phyloP scores from a whole-genome alignment of 2,329 filamentous ascomycete species.

The Harringtonia aguacate region DNA sequence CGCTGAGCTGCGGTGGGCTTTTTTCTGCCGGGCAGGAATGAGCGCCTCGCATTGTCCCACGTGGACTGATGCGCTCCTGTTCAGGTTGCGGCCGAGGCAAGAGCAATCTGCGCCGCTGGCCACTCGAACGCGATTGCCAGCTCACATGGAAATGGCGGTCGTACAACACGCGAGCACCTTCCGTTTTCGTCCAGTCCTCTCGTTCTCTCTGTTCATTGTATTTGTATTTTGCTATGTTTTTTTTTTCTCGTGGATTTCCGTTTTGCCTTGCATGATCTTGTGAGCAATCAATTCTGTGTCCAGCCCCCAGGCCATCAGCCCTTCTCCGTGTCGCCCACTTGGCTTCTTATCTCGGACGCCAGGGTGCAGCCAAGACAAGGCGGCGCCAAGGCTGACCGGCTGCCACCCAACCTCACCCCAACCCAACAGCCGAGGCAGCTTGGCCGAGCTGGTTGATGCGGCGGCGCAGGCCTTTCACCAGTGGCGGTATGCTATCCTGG shows the following conservation, averaged over 20 bases:
- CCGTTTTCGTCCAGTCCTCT: not conserved
- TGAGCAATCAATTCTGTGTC: too few relatives aligned
- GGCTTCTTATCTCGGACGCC: too few relatives aligned
- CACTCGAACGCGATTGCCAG: not conserved
- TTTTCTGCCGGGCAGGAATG: too few relatives aligned
- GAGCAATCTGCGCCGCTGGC: not conserved
- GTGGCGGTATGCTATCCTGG: conserved; percentile 32
- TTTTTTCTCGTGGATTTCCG: not conserved
- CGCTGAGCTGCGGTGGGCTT: too few relatives aligned
- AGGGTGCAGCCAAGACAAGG: not conserved
- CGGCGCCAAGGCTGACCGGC: too few relatives aligned
- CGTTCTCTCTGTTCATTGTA: not conserved
- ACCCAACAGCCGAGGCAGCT: conserved; percentile 30
- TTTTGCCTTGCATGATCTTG: too few relatives aligned
- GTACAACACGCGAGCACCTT: not conserved
- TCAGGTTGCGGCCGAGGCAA: too few relatives aligned
- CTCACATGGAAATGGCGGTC: not conserved
- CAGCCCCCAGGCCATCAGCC: too few relatives aligned
- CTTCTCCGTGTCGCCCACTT: not conserved
- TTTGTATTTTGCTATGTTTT: not conserved
- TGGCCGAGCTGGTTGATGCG: conserved; percentile 50
- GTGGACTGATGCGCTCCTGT: too few relatives aligned
- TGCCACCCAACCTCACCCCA: too few relatives aligned
- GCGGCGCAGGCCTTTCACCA: conserved; percentile 57
- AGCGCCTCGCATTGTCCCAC: not conserved